These are phyloP conservation scores for Lolium perenne DNA, from an alignment of 176 grass and related monocot species.

Conservation along the genomic window DNA sequence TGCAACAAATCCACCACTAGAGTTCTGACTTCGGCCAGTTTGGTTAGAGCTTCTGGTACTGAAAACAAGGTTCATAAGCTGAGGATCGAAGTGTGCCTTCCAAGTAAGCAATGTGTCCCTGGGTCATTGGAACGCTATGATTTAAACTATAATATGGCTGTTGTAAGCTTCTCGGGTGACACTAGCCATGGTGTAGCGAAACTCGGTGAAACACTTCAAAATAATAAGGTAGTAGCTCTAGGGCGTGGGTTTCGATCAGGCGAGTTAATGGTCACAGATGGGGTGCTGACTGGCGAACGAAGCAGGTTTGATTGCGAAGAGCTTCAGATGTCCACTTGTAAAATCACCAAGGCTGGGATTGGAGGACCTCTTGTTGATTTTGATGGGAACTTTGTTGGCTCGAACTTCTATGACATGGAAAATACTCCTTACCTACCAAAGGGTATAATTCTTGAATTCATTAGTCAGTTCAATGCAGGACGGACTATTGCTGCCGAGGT, in stretches of 20 bases:
- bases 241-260: neutral
- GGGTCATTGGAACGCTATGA: neutral
- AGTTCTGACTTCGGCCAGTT: neutral
- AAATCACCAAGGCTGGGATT: neutral
- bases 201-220: neutral
- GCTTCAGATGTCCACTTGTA: neutral
- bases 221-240: neutral
- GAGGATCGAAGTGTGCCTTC: constrained; percentile 20
- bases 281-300: neutral
- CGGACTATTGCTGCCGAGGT: neutral
- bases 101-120: neutral
- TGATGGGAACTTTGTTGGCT: neutral
- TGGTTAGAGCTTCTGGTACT: neutral
- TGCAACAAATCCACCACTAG: neutral
- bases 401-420: neutral
- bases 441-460: neutral
- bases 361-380: neutral
- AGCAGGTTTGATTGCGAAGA: neutral
- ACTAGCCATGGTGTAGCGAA: neutral
- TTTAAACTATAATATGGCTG: constrained; percentile 1
- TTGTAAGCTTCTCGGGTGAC: neutral
- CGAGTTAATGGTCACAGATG: neutral
- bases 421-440: neutral
- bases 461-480: neutral
- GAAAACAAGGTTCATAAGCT: constrained; percentile 12